Percentiles rank a stretch among this genome's conserved stretches.
phyloP scores from a whole-genome alignment of 257 asterid species.

The Solanum ahanhuiri region DNA sequence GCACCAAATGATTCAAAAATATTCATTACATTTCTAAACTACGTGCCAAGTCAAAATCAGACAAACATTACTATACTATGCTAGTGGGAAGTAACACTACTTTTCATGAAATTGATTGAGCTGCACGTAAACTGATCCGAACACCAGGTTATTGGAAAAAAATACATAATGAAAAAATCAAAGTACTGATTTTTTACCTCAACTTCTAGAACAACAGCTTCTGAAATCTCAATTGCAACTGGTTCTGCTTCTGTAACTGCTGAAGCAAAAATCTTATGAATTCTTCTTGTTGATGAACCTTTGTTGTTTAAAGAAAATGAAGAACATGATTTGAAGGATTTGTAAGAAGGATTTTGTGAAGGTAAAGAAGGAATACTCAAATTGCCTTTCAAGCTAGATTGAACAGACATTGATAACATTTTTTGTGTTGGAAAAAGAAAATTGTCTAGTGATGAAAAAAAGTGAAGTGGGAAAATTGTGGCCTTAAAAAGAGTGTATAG shows the following conservation, averaged over 20 bases:
- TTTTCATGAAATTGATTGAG: not conserved
- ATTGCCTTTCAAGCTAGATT: conserved; percentile 18
- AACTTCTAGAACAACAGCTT: conserved; percentile 5
- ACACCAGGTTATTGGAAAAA: too few species aligned
- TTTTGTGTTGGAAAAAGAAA: not conserved
- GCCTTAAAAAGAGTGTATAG: not conserved
- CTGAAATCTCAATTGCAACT: conserved; percentile 17
- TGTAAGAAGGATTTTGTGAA: conserved; percentile 21
- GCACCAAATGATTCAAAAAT: not conserved
- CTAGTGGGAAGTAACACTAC: too few species aligned
- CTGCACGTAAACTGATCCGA: not conserved
- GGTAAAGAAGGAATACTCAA: conserved; percentile 26
- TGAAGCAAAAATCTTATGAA: conserved; percentile 22
- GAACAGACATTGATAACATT: conserved; percentile 40
- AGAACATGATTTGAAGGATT: conserved; percentile 19
- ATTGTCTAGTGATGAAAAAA: not conserved
- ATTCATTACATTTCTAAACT: not conserved
- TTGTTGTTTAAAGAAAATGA: conserved; percentile 14
- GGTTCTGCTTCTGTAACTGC: conserved; percentile 30
- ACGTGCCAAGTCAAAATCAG: too few species aligned
- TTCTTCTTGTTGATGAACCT: conserved; percentile 10
- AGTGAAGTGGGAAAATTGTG: not conserved
- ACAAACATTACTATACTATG: too few species aligned
- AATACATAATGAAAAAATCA: not conserved
- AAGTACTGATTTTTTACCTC: not conserved